Evolutionary conservation across 192 early-diverging fungal species (phyloP), one percentile per base, ranked within the genome.

Genomic region (Radiomyces spectabilis): DNA sequence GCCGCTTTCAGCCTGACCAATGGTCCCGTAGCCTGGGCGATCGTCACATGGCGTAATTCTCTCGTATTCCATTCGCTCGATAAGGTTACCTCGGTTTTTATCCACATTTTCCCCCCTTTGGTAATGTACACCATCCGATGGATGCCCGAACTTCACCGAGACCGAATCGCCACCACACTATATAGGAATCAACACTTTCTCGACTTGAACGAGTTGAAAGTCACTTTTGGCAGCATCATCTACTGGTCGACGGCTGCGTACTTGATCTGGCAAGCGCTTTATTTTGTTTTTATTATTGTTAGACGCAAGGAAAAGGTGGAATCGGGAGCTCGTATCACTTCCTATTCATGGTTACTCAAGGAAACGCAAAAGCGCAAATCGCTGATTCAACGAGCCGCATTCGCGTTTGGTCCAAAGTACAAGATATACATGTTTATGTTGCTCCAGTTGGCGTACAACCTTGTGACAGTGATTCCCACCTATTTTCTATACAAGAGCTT

Each of bases 1-100:
- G 71, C 74, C 10, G 39, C 53, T 10, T 72, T 57, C 45, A 61
- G 51, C 29, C 47, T 86, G 5, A 74, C 84, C 16, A 73, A 71
- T 64, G 84, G 84, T 12, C 84, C 84, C 38, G 75, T 86, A 1
- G 73, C 74, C n/a, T 77, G 76, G 61, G 84, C 84, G 0, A 84
- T 83, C 34, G 67, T 82, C 45, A 76, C 82, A n/a, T 77, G 75
- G 75, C 61, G 75, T 24, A 77, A 77, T 39, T 69, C 68, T 9
- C 51, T 82, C 4, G 78, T 82, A 5, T 78, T 82, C 39, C 80
- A 76, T 61, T 81, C 79, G 3, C 34, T 86, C 30, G 84, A 86
- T 65, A 86, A 86, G 61, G 73, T 80, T n/a, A 80, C 78, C 7
- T 80, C 78, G 1, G 71, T 85, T 8, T 71, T 72, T 38, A 80